Percentiles rank a stretch among this genome's conserved stretches.
Evolutionary conservation across 495 filamentous ascomycete genomes (phyloP).

Genomic region (Penicillium macrosclerotiorum): DNA sequence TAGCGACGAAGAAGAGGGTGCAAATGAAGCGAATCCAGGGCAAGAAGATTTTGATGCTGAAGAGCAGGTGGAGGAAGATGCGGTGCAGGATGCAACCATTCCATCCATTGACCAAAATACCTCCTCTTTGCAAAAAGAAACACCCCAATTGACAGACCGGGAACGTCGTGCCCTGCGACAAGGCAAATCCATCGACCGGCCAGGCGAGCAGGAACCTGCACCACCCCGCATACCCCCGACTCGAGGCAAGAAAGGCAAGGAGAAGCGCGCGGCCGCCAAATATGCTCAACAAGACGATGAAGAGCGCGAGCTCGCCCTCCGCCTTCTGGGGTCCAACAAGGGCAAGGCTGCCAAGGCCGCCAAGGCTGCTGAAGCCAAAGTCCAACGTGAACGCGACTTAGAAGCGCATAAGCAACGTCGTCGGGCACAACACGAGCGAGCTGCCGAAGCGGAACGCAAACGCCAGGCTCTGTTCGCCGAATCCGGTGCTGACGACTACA

Average conservation of each 20-base stretch:
- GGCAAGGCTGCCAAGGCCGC: slow-evolving; percentile 50
- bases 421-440: slow-evolving; percentile 72
- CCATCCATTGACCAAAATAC: slow-evolving; percentile 15
- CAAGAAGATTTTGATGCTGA: slow-evolving; percentile 17
- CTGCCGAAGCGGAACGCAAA: slow-evolving; percentile 58
- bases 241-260: slow-evolving; percentile 80
- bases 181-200: slow-evolving; percentile 32
- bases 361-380: slow-evolving; percentile 49
- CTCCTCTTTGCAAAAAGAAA: slow-evolving; percentile 20
- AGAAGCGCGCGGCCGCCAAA: slow-evolving; percentile 83
- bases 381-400: slow-evolving; percentile 57
- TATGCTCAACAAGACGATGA: slow-evolving; percentile 95
- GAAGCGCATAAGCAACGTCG: slow-evolving; percentile 68
- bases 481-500: slow-evolving; percentile 55
- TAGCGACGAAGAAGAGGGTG: slow-evolving; percentile 25
- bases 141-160: slow-evolving; percentile 49
- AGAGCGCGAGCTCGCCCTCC: slow-evolving; percentile 79
- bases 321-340: slow-evolving; percentile 72
- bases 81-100: slow-evolving; percentile 12
- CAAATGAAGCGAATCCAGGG: slow-evolving; percentile 25
- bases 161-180: slow-evolving; percentile 50
- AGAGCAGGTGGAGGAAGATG: slow-evolving; percentile 18
- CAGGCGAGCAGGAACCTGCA: slow-evolving; percentile 12
- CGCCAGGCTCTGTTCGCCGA: slow-evolving; percentile 57
- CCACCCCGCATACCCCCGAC: slow-evolving; percentile 39